These are phyloP conservation scores for Auxenochlorella pyrenoidosa DNA, from an alignment of 139 green algal species.

Conservation along the genomic window DNA sequence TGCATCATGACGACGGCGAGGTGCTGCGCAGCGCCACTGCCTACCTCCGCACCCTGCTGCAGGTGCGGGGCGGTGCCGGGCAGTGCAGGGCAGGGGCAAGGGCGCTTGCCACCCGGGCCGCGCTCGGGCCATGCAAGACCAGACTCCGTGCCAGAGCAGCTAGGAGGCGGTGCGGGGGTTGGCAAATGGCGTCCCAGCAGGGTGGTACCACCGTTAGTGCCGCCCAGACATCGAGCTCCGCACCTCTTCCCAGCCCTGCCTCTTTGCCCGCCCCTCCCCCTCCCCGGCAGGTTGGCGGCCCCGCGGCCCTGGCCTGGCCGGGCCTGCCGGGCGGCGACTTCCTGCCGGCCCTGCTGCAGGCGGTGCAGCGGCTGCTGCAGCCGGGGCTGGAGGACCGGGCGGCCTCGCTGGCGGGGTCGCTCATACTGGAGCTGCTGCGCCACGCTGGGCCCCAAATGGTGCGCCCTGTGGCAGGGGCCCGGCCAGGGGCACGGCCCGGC, in stretches of 20 bases:
- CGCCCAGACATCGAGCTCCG: not conserved
- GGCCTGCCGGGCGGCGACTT: constrained; percentile 19
- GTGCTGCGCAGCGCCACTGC: constrained; percentile 31
- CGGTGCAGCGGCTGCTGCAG: constrained; percentile 49
- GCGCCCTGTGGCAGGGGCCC: not conserved
- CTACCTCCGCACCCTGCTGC: constrained; percentile 42
- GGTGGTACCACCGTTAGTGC: too few species aligned
- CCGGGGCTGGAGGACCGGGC: constrained; percentile 56
- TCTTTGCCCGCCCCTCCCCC: not conserved
- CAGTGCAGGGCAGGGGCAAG: not conserved
- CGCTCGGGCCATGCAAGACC: too few species aligned
- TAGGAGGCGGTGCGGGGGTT: too few species aligned
- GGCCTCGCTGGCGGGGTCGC: constrained; percentile 43
- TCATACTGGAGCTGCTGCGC: constrained; percentile 62
- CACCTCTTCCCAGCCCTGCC: not conserved
- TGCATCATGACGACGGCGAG: constrained; percentile 20
- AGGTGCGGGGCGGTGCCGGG: too few species aligned
- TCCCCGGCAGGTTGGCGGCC: constrained; percentile 49
- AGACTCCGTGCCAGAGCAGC: too few species aligned
- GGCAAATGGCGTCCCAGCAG: too few species aligned
- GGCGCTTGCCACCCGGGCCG: too few species aligned
- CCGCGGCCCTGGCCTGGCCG: constrained; percentile 46
- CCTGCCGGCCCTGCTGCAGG: constrained; percentile 46
- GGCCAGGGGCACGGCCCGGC: too few species aligned
- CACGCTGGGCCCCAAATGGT: constrained; percentile 47